Evolutionary conservation across 2,329 filamentous ascomycete genomes (phyloP), one percentile per base, ranked within the genome.

Genomic region (Hypomyces rosellus): DNA sequence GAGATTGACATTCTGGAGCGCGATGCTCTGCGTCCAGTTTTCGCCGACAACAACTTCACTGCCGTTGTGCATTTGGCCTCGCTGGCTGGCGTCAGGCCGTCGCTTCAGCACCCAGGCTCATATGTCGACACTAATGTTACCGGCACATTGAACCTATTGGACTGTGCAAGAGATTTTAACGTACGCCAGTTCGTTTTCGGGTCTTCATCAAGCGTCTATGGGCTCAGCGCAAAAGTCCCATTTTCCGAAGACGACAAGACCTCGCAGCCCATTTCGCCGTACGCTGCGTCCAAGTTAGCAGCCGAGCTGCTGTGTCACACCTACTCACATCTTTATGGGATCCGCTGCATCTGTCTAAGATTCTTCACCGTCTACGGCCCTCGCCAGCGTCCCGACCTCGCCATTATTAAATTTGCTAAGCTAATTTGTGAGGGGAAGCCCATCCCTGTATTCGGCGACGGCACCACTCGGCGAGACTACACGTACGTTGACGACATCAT

Each of bases 341-440:
- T 61, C 13, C 55, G 57, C n/a, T 59, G 56, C 49, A 36, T 60
- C 20, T 57, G 55, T 13, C 56, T 61, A 11, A 49, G 59, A n/a
- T 60, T 61, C 55, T 61, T 61, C 45, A 61, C 56, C 30, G 59
- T 59, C 11, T 61, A 61, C 38, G 59, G 59, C 38, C 49, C 58
- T 11, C 54, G 58, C 8, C 58, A 60, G 48, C 59, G 59, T 5
- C 58, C 59, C 2, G 59, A 61, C 37, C 48, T 61, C 38, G 58
- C 58, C 7, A 59, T 60, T 30, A 53, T 58, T 50, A 61, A 61
- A 34, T 60, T 60, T 22, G 52, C 57, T 3, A 54, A 54, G 46
- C 45, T 60, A 14, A 61, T 61, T 15, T 37, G 41, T 48, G 50
- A 55, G 15, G 59, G 56, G 4, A 56, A 56, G 49, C 54, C 58